These are phyloP conservation scores for Leccinum obscurum DNA, from an alignment of 768 basidiomycete species.

Conservation along the genomic window DNA sequence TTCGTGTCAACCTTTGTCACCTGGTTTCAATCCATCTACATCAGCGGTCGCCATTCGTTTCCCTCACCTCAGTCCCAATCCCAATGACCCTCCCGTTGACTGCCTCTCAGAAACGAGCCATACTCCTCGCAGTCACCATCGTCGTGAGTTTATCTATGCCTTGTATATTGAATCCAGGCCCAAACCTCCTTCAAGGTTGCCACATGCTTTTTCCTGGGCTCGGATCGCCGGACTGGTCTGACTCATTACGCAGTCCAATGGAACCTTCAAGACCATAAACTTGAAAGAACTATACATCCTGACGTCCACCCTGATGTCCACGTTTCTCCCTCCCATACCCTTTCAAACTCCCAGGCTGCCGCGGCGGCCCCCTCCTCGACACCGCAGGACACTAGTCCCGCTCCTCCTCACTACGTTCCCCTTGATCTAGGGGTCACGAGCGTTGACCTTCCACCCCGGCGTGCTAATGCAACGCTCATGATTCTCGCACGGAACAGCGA, in stretches of 20 bases:
- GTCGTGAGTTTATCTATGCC: constrained; percentile 18
- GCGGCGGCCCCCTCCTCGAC: neutral
- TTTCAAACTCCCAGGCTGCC: neutral
- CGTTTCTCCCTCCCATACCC: neutral
- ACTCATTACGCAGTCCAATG: constrained; percentile 4
- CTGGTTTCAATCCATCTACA: neutral
- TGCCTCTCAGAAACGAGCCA: constrained; percentile 30
- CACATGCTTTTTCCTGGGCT: constrained; percentile 26
- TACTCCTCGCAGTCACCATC: constrained; percentile 27
- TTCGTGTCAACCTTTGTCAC: neutral
- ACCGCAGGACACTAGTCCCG: neutral
- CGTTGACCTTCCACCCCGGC: constrained; percentile 8
- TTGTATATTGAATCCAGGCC: neutral
- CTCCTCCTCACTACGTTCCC: constrained; percentile 4
- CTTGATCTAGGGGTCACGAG: neutral
- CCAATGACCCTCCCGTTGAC: constrained; percentile 29
- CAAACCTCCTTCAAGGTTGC: constrained; percentile 11
- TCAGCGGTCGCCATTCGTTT: neutral
- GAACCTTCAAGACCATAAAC: neutral
- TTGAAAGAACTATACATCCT: neutral
- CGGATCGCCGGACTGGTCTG: constrained; percentile 5
- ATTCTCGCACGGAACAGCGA: constrained; percentile 56
- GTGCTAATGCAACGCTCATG: constrained; percentile 60
- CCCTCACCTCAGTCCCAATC: neutral
- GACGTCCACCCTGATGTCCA: neutral